Evolutionary conservation across 1,139 yeast genomes (phyloP), one percentile per base, ranked within the genome.

Genomic region (Blastobotrys niveus): DNA sequence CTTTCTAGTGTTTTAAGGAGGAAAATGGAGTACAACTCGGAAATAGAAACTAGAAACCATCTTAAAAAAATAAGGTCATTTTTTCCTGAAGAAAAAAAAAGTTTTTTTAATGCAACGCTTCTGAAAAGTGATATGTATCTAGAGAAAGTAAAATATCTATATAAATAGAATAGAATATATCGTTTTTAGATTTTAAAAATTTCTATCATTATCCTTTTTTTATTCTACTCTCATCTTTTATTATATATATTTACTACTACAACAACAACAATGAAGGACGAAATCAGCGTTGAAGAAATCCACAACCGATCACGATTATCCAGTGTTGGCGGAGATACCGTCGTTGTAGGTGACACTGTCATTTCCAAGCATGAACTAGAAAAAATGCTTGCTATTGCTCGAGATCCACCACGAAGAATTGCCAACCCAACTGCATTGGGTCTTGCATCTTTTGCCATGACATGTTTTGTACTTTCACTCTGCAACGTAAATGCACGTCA

Each of bases 381-480:
- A 44, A 63, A 66, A 29, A 88, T 89, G 9, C 81, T 81, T 55
- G 88, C 87, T 55, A 87, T 88, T 73, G 70, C 76, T 24, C 53
- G 79, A 61, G 77, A 76, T 55, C 25, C 33, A 4, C 33, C 10
- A 9, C 24, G 40, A 17, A 21, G 24, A 22, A 17, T 38, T 10
- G 41, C 34, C 19, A 19, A 87, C 63, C 94, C 96, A 36, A 86
- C 93, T 41, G 95, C 96, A 2, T 71, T 88, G 46, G 96, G 96
- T 12, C 71, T 88, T 52, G 74, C 79, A 41, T 93, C 86, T 3
- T 87, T 88, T 60, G 95, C 94, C 6, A 70, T 86, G 54, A 84
- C 95, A 17, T 84, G 95, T 4, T 84, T 88, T 63, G 86, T 86
- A 12, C 71, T 87, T 38, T 80, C 89, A 3, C 66, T 88, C 60